Percentiles rank a stretch among this genome's conserved stretches.
Evolutionary conservation across 2,329 filamentous ascomycete genomes (phyloP).

Genomic region (Neofusicoccum sp.): DNA sequence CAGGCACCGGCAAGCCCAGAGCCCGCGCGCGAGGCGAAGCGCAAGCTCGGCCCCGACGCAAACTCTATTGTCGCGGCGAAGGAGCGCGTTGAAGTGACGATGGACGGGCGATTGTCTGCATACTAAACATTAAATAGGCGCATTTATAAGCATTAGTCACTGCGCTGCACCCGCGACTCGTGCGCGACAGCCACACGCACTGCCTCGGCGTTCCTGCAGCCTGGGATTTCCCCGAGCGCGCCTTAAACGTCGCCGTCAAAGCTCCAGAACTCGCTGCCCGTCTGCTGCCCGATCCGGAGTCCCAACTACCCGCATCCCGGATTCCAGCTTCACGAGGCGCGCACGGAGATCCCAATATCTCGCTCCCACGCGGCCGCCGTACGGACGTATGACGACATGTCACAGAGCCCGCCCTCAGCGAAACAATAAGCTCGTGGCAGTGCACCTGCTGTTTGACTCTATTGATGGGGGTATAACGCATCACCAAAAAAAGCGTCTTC

Average conservation of each 20-base stretch:
- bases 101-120: constrained; percentile 1
- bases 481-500: background rate
- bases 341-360: constrained; percentile 9
- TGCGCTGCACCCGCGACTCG: background rate
- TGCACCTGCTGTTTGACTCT: background rate
- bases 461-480: constrained; percentile 7
- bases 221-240: background rate
- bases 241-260: background rate
- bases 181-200: background rate
- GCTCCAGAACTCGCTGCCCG: constrained; percentile 4
- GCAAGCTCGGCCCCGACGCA: background rate
- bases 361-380: background rate
- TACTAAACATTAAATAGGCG: constrained; percentile 8
- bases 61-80: background rate
- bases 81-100: background rate
- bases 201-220: background rate
- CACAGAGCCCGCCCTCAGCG: background rate
- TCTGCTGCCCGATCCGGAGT: constrained; percentile 8
- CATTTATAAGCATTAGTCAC: constrained; percentile 16
- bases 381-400: constrained; percentile 4
- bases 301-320: background rate
- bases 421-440: background rate
- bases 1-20: background rate
- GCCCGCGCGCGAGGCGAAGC: background rate
- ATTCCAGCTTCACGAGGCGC: background rate